These are phyloP conservation scores for Candida gorgasii DNA, from an alignment of 805 yeast species.

Conservation along the genomic window DNA sequence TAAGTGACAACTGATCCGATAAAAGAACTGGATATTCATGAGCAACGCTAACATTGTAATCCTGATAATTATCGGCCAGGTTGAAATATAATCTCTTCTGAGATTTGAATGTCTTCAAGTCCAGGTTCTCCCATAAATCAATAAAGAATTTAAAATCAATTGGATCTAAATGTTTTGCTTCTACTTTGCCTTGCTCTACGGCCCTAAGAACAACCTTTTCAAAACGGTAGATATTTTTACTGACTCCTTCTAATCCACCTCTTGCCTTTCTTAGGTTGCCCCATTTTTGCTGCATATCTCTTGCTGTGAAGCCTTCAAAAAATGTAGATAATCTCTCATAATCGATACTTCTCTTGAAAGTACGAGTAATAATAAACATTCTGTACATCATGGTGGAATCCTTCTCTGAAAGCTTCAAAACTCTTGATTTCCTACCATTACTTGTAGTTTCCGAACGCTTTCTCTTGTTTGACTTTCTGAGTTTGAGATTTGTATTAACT, in stretches of 20 bases:
- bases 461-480: constrained; percentile 10
- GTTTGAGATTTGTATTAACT: neutral
- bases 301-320: constrained; percentile 44
- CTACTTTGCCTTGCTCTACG: constrained; percentile 55
- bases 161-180: constrained; percentile 47
- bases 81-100: constrained; percentile 39
- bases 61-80: constrained; percentile 48
- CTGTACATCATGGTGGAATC: constrained; percentile 61
- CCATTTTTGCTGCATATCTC: constrained; percentile 66
- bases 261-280: constrained; percentile 55
- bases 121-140: constrained; percentile 64
- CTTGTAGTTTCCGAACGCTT: constrained; percentile 8
- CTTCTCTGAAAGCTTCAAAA: constrained; percentile 32
- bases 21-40: constrained; percentile 21
- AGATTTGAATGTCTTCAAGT: constrained; percentile 28
- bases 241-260: constrained; percentile 53
- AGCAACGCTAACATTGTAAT: constrained; percentile 30
- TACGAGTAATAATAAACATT: constrained; percentile 65
- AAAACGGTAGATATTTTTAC: constrained; percentile 63
- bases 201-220: constrained; percentile 62
- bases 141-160: constrained; percentile 55
- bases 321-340: constrained; percentile 61
- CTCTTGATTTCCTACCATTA: constrained; percentile 16
- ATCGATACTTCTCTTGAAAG: constrained; percentile 59
- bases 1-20: constrained; percentile 49